Base-by-base conservation (phyloP, 805 yeast genomes). In the Lachancea kluyveri region DNA sequence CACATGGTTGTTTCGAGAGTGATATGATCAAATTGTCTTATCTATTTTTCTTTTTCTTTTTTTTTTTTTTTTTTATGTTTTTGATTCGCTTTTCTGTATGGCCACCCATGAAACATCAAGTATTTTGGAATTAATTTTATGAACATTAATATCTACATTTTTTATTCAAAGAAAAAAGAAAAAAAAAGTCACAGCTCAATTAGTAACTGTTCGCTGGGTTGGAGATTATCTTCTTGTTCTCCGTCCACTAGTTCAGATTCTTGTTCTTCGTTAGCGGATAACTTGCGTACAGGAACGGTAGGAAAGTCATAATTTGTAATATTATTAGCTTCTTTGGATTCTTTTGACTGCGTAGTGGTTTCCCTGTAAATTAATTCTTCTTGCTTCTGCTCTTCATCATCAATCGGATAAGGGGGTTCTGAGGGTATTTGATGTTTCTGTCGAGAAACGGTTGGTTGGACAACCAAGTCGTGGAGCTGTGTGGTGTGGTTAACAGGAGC, bases 291-390 rank as follows among this genome's bases (percentile, higher is more conserved):
- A 3, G 70, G 70, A 3, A 65, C 68, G 15, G 62, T 55, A 18
- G 70, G 70, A 39, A 65, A 65, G 31, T 60, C 49, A 36, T 54
- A 54, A 28, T 56, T 56, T 1, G 67, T 64, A 13, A 63, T 55
- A 26, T 46, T 52, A 23, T 42, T 39, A 18, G 34, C 28, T 11
- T 24, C 27, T 9, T 10, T 17, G 6, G 20, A 12, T 5, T 11
- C 19, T 20, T 21, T 13, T 9, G 21, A 9, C 10, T 34, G 21
- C 2, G 27, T 13, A 5, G 15, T 15, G 8, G 14, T 15, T 14
- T 20, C 33, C 17, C 34, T 13, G 6, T 4, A 8, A 8, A 16
- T n/a, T n/a, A n/a, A n/a, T n/a, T 20, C 13, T 28, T 28, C 21
- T 17, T 21, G 24, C 6, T 8, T 30, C n/a, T 17, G 30, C 12